Conservation (phyloP, 805 yeast genomes). For the Saturnispora gosingensis region DNA sequence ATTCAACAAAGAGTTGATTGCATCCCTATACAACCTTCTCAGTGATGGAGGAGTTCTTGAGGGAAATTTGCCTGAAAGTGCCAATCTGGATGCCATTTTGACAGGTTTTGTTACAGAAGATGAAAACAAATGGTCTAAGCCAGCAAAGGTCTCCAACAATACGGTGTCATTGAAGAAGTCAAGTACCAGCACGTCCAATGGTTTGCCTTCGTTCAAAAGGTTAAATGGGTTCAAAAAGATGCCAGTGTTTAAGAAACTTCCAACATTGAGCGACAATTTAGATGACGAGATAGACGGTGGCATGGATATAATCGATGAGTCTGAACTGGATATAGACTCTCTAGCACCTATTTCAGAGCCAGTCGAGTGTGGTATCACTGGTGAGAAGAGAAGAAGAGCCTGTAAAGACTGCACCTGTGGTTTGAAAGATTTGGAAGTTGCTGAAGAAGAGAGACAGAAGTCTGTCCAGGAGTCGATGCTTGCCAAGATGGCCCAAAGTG, state of each 20-base stretch:
- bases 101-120: constrained; percentile 47
- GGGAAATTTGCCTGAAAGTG: constrained; percentile 46
- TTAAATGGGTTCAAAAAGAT: constrained; percentile 4
- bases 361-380: constrained; percentile 38
- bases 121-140: constrained; percentile 48
- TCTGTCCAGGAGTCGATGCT: constrained; percentile 36
- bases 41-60: constrained; percentile 36
- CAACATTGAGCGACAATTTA: constrained; percentile 21
- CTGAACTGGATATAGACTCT: constrained; percentile 35
- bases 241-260: constrained; percentile 19
- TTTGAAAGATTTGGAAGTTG: constrained; percentile 76
- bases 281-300: constrained; percentile 16
- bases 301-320: constrained; percentile 16
- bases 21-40: constrained; percentile 32
- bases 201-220: constrained; percentile 26
- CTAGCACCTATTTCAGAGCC: constrained; percentile 42
- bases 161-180: constrained; percentile 19
- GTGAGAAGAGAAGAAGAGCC: constrained; percentile 74
- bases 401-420: constrained; percentile 99
- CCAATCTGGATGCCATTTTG: constrained; percentile 52
- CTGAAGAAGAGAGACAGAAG: constrained; percentile 39
- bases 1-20: constrained; percentile 38
- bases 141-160: constrained; percentile 22
- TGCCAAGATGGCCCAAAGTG: constrained; percentile 40
- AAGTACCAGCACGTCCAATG: background rate